Conservation (phyloP, 305 asterid genomes). For the Fraxinus floribunda region DNA sequence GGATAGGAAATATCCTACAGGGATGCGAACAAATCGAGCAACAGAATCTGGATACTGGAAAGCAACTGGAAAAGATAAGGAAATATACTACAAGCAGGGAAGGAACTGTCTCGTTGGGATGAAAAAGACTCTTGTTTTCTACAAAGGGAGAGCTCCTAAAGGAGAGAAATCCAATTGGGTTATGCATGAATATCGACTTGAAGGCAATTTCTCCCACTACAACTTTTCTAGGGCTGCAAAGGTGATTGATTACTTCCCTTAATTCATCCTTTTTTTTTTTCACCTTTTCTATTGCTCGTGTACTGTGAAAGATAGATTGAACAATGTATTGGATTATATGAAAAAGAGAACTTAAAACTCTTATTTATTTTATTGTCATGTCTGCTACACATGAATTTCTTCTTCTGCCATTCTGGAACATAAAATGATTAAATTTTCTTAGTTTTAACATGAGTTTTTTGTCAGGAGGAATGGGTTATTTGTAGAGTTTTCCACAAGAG, state of each 20-base stretch:
- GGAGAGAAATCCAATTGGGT: conserved; percentile 84
- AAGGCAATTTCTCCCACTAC: conserved; percentile 51
- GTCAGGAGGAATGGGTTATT: conserved; percentile 79
- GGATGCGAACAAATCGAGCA: conserved; percentile 84
- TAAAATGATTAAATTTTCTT: neutral
- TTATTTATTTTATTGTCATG: neutral
- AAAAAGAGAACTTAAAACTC: neutral
- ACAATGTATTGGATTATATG: neutral
- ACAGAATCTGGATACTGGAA: conserved; percentile 84
- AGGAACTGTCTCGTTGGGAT: conserved; percentile 63
- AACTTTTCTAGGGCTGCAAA: conserved; percentile 59
- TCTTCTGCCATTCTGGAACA: neutral
- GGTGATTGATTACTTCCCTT: conserved; percentile 34
- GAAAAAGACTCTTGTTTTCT: conserved; percentile 90
- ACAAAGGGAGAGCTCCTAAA: conserved; percentile 85
- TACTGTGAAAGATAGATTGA: neutral
- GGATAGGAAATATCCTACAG: conserved; percentile 83
- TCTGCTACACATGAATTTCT: neutral
- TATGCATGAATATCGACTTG: conserved; percentile 78
- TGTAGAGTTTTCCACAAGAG: conserved; percentile 66
- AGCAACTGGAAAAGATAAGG: conserved; percentile 87
- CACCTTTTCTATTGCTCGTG: neutral
- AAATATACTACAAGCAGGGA: conserved; percentile 40
- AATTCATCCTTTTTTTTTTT: neutral
- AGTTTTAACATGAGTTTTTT: neutral